Evolutionary conservation across 140 eudicot species (phyloP).

Genomic region (Anethum foeniculum): DNA sequence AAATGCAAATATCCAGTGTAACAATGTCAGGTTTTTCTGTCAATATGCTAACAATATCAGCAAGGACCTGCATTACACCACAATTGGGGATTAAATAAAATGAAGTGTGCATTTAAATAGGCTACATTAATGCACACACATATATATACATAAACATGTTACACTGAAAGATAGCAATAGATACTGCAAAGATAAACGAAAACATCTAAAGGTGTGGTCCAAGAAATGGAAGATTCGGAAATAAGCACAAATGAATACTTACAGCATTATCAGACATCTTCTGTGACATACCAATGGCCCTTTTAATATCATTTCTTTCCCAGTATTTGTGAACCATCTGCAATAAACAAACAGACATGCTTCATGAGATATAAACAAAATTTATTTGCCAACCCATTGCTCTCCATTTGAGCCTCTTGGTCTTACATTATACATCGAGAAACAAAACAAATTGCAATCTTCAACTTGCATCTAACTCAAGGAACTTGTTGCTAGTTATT

Average conservation of each 20-base stretch:
- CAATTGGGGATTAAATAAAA: slow-evolving; percentile 9
- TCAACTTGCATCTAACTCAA: background rate
- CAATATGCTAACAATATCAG: slow-evolving; percentile 10
- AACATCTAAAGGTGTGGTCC: background rate
- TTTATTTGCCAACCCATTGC: background rate
- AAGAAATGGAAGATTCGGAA: background rate
- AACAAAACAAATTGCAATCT: background rate
- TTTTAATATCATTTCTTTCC: slow-evolving; percentile 82
- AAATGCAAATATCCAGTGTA: slow-evolving; percentile 15
- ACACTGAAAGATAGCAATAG: background rate
- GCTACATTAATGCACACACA: background rate
- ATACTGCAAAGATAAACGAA: background rate
- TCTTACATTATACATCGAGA: background rate
- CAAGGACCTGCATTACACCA: slow-evolving; percentile 14
- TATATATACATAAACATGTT: background rate
- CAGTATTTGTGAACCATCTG: slow-evolving; percentile 69
- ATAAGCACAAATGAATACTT: slow-evolving; percentile 22
- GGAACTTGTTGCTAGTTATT: background rate
- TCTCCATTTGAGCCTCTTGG: background rate
- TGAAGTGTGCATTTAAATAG: background rate
- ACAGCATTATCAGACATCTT: slow-evolving; percentile 90
- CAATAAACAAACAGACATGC: slow-evolving; percentile 13
- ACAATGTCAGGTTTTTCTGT: slow-evolving; percentile 13
- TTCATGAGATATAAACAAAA: background rate
- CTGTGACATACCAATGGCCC: slow-evolving; percentile 60